Conservation (phyloP, 768 basidiomycete genomes). For the Lentinula sp. region DNA sequence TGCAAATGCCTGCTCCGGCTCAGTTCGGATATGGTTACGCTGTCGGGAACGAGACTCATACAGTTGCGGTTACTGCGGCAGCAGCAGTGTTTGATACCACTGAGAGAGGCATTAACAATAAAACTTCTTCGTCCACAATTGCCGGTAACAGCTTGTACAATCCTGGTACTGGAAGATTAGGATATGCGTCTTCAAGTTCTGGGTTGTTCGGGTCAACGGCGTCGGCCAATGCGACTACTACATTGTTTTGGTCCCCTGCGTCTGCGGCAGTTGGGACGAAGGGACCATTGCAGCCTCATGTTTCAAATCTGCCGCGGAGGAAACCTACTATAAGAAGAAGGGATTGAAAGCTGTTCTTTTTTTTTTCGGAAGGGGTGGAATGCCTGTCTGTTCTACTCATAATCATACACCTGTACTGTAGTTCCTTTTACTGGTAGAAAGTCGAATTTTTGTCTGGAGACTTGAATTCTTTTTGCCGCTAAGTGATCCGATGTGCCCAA, state of each 20-base stretch:
- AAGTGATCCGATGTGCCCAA: neutral
- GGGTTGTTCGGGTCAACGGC: neutral
- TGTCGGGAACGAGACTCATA: neutral
- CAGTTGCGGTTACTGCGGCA: neutral
- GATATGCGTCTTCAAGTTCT: neutral
- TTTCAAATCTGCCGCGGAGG: slow-evolving; percentile 2
- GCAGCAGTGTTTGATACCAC: neutral
- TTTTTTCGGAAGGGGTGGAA: no score
- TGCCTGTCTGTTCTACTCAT: neutral
- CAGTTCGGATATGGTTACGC: neutral
- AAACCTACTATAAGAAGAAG: neutral
- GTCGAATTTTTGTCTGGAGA: neutral
- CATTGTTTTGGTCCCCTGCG: neutral
- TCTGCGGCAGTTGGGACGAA: neutral
- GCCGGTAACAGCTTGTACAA: neutral
- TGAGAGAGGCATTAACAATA: neutral
- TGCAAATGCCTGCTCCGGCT: neutral
- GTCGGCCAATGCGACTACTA: neutral
- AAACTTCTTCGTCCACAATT: neutral
- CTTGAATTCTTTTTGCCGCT: neutral
- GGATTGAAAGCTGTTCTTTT: neutral
- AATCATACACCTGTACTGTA: no score
- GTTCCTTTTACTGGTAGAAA: neutral
- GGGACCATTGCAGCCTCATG: slow-evolving; percentile 5
- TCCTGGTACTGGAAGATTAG: neutral